Evolutionary conservation across 352 stramenopile species (phyloP), one percentile per base, ranked within the genome.

Genomic region (Pythium oligandrum): DNA sequence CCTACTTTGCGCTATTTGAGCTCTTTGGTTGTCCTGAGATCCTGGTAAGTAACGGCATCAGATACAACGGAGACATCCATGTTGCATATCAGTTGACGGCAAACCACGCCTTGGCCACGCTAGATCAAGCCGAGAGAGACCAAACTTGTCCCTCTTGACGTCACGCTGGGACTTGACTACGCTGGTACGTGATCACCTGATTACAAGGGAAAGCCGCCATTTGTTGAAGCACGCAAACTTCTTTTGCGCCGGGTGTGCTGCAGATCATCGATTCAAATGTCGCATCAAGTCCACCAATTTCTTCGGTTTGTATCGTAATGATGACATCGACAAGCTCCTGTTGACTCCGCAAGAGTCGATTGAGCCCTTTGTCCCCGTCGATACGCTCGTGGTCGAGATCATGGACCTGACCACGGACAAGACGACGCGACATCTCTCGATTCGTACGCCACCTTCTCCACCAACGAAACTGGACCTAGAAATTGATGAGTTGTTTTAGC

Each of bases 1-100:
- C 78, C 53, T 88, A 86, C 59, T 91, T 88, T 64, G 78, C 80
- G 7, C 65, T 87, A 12, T 59, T 86, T 49, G 75, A 91, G 53
- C 73, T 89, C 33, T 84, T 91, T 55, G 64, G 74, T 2, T 49
- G 51, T 35, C 64, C 78, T 7, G 66, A 85, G 10, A 59, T 88
- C 31, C 65, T 91, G 52, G 77, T 86, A 51, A 48, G 61, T 63
- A 26, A 26, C 17, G 17, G 17, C 17, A 26, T 26, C 17, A 26
- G 17, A 26, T 26, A 26, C 17, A 26, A 26, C 17, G 17, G 17
- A 26, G 17, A 26, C 17, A 26, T 26, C 17, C 17, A 26, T 26
- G 17, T 26, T 49, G 50, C 33, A 31, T 11, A 39, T 17, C 4
- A 33, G 3, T 48, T 39, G 44, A 4, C 11, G 37, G 17, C 17